Evolutionary conservation across 108 stramenopile species (phyloP).

Genomic region (Parmales sp.): DNA sequence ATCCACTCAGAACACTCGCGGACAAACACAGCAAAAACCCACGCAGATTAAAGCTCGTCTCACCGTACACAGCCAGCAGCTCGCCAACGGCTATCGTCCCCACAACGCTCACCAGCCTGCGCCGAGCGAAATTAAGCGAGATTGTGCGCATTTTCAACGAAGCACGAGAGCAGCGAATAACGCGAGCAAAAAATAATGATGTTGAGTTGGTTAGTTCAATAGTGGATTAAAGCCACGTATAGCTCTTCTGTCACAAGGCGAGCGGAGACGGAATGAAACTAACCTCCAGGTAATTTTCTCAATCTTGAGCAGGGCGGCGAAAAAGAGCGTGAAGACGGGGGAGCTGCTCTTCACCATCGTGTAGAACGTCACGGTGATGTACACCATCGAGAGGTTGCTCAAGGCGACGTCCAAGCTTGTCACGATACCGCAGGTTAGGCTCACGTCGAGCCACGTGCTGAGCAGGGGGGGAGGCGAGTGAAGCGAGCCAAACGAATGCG

Average conservation of each 20-base stretch:
- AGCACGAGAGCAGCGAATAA: background rate
- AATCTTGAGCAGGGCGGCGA: constrained; percentile 69
- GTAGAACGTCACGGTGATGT: constrained; percentile 71
- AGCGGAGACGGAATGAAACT: background rate
- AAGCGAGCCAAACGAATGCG: background rate
- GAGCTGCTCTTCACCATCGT: constrained; percentile 78
- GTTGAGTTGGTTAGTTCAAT: background rate
- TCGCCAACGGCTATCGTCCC: no score
- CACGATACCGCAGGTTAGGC: constrained; percentile 67
- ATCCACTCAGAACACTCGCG: background rate
- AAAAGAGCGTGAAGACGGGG: constrained; percentile 65
- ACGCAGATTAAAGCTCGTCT: background rate
- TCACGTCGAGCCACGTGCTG: constrained; percentile 16
- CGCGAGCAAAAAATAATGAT: background rate
- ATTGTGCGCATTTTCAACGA: background rate
- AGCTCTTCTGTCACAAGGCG: background rate
- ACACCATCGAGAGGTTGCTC: constrained; percentile 60
- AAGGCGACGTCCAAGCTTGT: constrained; percentile 68
- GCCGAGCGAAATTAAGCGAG: background rate
- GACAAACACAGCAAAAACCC: background rate
- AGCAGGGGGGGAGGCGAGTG: background rate
- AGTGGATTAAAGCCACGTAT: background rate
- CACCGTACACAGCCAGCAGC: no score
- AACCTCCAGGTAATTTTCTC: constrained; percentile 61
- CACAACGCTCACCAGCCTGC: background rate